Conservation (phyloP, 1,284 basidiomycete species). For the Cerioporus squamosus region DNA sequence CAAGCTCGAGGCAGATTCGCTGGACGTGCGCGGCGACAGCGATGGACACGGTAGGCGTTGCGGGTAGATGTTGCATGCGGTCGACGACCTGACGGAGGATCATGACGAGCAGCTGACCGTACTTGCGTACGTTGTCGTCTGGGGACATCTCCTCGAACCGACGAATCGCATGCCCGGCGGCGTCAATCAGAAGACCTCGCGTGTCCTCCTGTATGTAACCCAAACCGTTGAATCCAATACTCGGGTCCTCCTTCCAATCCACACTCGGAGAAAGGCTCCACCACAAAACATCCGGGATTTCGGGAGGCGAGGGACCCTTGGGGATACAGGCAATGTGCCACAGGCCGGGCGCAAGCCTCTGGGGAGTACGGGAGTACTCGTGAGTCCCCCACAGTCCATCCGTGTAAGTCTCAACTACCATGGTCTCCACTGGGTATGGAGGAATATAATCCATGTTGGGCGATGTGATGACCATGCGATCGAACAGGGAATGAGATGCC, state of each 20-base stretch:
- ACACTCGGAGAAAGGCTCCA: background rate
- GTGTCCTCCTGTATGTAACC: background rate
- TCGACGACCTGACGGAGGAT: background rate
- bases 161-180: background rate
- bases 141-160: background rate
- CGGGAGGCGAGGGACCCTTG: background rate
- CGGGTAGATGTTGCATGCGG: background rate
- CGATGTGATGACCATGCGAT: background rate
- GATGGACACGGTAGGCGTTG: background rate
- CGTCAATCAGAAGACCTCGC: background rate
- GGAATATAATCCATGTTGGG: background rate
- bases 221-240: background rate
- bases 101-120: background rate
- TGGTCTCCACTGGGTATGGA: background rate
- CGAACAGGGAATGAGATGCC: background rate
- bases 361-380: conserved; percentile 1
- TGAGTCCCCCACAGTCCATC: background rate
- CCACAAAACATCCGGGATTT: background rate
- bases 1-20: background rate
- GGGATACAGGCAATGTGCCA: conserved; percentile 1
- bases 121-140: background rate
- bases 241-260: background rate
- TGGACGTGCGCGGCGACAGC: conserved; percentile 7
- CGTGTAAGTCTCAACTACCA: background rate
- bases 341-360: background rate